Evolutionary conservation across 139 green algal genomes (phyloP).

Genomic region (Picochlorum sp.): DNA sequence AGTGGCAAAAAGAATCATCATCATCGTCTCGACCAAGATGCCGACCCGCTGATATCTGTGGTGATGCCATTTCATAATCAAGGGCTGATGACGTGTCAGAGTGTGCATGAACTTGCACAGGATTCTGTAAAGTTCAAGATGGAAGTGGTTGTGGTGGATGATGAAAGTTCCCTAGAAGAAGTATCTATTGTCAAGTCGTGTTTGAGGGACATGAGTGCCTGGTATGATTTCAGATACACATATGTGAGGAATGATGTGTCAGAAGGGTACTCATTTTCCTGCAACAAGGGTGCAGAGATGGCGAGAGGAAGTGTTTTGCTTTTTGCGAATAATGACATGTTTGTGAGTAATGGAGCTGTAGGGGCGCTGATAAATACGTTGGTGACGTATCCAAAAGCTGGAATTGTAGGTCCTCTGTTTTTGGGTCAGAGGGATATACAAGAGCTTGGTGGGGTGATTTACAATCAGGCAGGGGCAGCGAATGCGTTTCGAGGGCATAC

Average conservation of each 20-base stretch:
- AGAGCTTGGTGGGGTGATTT: constrained; percentile 22
- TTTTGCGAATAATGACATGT: constrained; percentile 6
- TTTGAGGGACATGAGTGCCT: not conserved
- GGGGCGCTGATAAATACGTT: not conserved
- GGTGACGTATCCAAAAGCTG: not conserved
- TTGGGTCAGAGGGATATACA: constrained; percentile 5
- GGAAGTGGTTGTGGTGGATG: not conserved
- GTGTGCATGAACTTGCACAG: not conserved
- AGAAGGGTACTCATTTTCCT: not conserved
- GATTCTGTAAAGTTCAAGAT: not conserved
- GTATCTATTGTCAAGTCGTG: not conserved
- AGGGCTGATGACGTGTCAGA: not conserved
- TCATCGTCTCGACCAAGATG: not conserved
- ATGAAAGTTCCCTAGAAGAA: not conserved
- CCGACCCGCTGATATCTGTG: not conserved
- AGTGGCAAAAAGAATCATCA: not conserved
- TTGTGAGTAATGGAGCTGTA: not conserved
- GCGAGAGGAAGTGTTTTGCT: not conserved
- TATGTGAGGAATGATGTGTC: not conserved
- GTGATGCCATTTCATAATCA: constrained; percentile 2
- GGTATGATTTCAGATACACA: not conserved
- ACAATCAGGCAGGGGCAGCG: constrained; percentile 12
- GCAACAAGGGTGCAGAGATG: not conserved
- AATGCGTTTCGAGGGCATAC: constrained; percentile 1
- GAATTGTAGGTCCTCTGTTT: constrained; percentile 21